phyloP scores from a whole-genome alignment of 2,329 filamentous ascomycete species.

The Aspergillus floridensis region DNA sequence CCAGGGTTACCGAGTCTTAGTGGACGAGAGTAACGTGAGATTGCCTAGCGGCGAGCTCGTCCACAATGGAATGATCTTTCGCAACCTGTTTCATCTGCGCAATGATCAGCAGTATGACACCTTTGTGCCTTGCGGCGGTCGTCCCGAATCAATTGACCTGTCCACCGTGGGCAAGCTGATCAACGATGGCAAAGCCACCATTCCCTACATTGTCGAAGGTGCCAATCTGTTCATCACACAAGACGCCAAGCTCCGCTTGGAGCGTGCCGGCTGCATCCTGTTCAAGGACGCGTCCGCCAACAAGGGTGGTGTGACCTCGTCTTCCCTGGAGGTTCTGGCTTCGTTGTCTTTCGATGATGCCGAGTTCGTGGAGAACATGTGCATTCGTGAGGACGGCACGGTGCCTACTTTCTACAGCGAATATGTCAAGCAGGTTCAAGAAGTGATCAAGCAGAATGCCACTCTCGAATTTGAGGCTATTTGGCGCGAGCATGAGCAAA shows the following conservation, averaged over 20 bases:
- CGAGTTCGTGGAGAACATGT: slow-evolving; percentile 91
- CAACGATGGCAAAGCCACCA: slow-evolving; percentile 77
- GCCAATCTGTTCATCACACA: slow-evolving; percentile 99
- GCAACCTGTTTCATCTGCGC: slow-evolving; percentile 94
- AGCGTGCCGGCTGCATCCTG: slow-evolving; percentile 89
- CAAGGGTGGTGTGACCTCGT: slow-evolving; percentile 97
- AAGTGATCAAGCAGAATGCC: slow-evolving; percentile 86
- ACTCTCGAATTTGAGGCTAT: slow-evolving; percentile 95
- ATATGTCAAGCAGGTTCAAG: slow-evolving; percentile 90
- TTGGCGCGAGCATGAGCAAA: slow-evolving; percentile 88
- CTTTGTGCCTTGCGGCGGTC: slow-evolving; percentile 94
- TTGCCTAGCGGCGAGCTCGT: slow-evolving; percentile 84
- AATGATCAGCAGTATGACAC: slow-evolving; percentile 73
- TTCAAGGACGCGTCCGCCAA: slow-evolving; percentile 99
- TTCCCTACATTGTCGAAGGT: slow-evolving; percentile 96
- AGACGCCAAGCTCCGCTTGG: slow-evolving; percentile 91
- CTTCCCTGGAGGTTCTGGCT: slow-evolving; percentile 91
- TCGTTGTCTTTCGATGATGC: slow-evolving; percentile 91
- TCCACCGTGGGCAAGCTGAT: slow-evolving; percentile 85
- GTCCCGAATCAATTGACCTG: slow-evolving; percentile 94
- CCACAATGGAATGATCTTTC: slow-evolving; percentile 90
- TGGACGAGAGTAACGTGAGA: slow-evolving; percentile 86
- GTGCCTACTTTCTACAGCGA: slow-evolving; percentile 87
- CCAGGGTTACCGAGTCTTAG: slow-evolving; percentile 85
- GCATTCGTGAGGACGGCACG: slow-evolving; percentile 71